Percentiles rank a stretch among this genome's conserved stretches.
Conservation (phyloP, 805 yeast species). For the Pichia manshurica region DNA sequence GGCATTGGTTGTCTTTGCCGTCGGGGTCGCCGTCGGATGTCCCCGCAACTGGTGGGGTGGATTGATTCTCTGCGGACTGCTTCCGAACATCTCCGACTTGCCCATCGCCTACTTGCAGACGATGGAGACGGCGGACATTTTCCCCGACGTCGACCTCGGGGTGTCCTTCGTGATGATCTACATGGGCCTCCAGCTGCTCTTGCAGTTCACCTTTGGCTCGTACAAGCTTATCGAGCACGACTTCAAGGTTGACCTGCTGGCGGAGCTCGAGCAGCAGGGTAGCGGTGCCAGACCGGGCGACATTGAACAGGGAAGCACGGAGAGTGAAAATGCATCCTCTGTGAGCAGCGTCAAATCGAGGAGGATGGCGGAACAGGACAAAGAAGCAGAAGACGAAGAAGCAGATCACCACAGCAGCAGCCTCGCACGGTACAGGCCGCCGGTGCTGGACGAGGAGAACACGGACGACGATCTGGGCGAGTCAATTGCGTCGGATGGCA, state of each 20-base stretch:
- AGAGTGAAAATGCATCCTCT: not conserved
- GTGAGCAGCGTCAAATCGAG: too few species aligned
- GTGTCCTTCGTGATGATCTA: slow-evolving; percentile 83
- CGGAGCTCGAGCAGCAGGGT: not conserved
- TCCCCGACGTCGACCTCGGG: slow-evolving; percentile 62
- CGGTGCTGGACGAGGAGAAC: too few species aligned
- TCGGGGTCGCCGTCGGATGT: slow-evolving; percentile 47
- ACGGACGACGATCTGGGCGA: too few species aligned
- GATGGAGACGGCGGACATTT: slow-evolving; percentile 54
- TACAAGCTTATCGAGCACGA: slow-evolving; percentile 66
- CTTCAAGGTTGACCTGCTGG: slow-evolving; percentile 35
- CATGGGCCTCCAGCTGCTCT: slow-evolving; percentile 58
- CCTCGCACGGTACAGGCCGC: too few species aligned
- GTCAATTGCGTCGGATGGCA: too few species aligned
- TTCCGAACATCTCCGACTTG: slow-evolving; percentile 75
- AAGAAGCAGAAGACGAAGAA: too few species aligned
- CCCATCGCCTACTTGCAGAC: slow-evolving; percentile 83
- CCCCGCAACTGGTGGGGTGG: slow-evolving; percentile 80
- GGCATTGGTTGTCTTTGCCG: slow-evolving; percentile 16
- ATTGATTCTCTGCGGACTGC: slow-evolving; percentile 55
- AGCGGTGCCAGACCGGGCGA: not conserved
- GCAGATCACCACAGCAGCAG: too few species aligned
- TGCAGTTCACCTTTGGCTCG: slow-evolving; percentile 72
- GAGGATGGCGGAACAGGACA: too few species aligned
- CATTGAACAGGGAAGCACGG: not conserved